phyloP scores from a whole-genome alignment of 352 stramenopile species.

The Phytophthora hybrid region DNA sequence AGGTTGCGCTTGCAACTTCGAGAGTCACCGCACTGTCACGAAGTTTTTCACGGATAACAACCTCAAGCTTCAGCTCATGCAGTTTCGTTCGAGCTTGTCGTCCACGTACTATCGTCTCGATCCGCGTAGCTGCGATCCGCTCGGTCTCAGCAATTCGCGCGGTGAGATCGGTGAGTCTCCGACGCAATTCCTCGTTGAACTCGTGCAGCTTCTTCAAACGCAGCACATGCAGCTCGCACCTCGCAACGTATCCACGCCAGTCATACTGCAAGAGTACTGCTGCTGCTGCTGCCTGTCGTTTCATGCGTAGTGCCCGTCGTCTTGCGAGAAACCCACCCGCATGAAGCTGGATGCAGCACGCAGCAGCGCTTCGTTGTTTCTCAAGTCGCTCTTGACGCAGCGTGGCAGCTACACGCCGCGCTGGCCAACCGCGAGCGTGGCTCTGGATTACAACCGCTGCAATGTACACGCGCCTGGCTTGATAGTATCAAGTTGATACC shows the following conservation, averaged over 20 bases:
- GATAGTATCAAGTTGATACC: no score
- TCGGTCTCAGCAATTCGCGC: slow-evolving; percentile 31
- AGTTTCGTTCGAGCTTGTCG: slow-evolving; percentile 31
- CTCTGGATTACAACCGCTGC: slow-evolving; percentile 56
- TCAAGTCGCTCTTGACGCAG: slow-evolving; percentile 29
- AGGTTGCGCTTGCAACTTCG: slow-evolving; percentile 36
- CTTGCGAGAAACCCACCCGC: slow-evolving; percentile 43
- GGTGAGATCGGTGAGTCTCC: slow-evolving; percentile 10
- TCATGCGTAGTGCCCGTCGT: slow-evolving; percentile 21
- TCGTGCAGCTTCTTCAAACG: slow-evolving; percentile 18
- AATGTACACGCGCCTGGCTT: slow-evolving; percentile 25
- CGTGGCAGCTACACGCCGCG: slow-evolving; percentile 13
- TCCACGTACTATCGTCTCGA: slow-evolving; percentile 44
- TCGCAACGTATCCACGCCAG: slow-evolving; percentile 43
- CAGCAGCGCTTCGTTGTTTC: slow-evolving; percentile 28
- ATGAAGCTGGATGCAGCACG: slow-evolving; percentile 50
- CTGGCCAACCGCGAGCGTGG: slow-evolving; percentile 37
- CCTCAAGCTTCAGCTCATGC: slow-evolving; percentile 22
- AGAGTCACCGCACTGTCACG: slow-evolving; percentile 16
- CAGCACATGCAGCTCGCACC: slow-evolving; percentile 18
- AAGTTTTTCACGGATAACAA: slow-evolving; percentile 24
- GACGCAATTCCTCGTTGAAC: slow-evolving; percentile 22
- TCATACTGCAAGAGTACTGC: slow-evolving; percentile 42
- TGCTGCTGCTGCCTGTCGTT: slow-evolving; percentile 12
- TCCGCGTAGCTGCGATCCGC: slow-evolving; percentile 36